These are phyloP conservation scores for Gossypium arboreum DNA, from an alignment of 345 rosid species.

Conservation along the genomic window DNA sequence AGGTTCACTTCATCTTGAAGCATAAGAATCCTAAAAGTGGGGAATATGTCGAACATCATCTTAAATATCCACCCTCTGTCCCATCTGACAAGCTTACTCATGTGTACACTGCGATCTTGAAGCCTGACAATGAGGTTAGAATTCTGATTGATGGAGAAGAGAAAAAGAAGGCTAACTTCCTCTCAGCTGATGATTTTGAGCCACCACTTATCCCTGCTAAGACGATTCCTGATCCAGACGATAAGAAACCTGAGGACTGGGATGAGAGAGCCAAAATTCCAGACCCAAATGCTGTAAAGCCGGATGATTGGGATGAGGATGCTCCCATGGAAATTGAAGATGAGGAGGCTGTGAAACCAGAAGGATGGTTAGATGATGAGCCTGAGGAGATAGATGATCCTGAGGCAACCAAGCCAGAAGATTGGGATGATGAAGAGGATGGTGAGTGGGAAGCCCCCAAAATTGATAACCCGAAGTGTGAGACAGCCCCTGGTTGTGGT, in stretches of 20 bases:
- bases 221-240: slow-evolving; percentile 90
- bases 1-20: slow-evolving; percentile 82
- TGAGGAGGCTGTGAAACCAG: slow-evolving; percentile 81
- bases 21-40: slow-evolving; percentile 93
- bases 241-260: slow-evolving; percentile 87
- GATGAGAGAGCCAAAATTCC: slow-evolving; percentile 81
- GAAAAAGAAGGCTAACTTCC: slow-evolving; percentile 69
- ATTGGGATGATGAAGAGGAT: slow-evolving; percentile 95
- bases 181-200: slow-evolving; percentile 69
- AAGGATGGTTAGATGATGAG: slow-evolving; percentile 88
- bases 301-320: slow-evolving; percentile 92
- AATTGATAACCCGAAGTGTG: slow-evolving; percentile 77
- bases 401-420: slow-evolving; percentile 83
- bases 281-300: slow-evolving; percentile 66
- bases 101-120: slow-evolving; percentile 77
- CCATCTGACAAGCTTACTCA: slow-evolving; percentile 79
- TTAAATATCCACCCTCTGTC: slow-evolving; percentile 74
- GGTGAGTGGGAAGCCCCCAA: slow-evolving; percentile 93
- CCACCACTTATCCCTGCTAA: slow-evolving; percentile 73
- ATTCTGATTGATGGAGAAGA: slow-evolving; percentile 80
- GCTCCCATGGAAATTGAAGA: slow-evolving; percentile 89
- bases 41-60: slow-evolving; percentile 70
- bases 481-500: slow-evolving; percentile 76
- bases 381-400: slow-evolving; percentile 89
- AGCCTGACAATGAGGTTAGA: slow-evolving; percentile 57